Conservation (phyloP, 2,329 filamentous ascomycete genomes). For the Paraphaeosphaeria minitans region DNA sequence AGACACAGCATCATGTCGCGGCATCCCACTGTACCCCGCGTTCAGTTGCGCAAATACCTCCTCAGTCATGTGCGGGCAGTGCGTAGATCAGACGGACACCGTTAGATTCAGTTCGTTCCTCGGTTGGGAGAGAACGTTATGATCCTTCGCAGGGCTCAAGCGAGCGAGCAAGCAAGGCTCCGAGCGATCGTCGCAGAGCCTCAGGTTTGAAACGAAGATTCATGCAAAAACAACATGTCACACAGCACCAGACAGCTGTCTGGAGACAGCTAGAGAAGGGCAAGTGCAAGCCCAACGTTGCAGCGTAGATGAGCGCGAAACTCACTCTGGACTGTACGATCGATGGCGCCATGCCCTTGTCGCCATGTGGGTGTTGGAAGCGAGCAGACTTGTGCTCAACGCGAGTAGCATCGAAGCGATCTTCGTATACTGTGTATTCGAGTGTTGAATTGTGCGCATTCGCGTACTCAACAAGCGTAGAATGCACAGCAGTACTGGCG, state of each 20-base stretch:
- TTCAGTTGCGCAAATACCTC: background rate
- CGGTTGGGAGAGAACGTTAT: background rate
- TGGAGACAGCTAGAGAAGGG: background rate
- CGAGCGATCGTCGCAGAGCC: slow-evolving; percentile 1
- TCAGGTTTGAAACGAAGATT: background rate
- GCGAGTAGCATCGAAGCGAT: background rate
- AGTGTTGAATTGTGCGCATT: background rate
- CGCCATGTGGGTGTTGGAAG: background rate
- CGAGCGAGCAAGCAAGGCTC: background rate
- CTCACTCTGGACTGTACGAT: background rate
- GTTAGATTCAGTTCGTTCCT: background rate
- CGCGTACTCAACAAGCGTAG: slow-evolving; percentile 1
- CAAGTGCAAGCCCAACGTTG: background rate
- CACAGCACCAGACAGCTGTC: background rate
- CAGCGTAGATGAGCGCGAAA: background rate
- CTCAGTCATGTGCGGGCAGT: background rate
- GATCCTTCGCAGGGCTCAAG: background rate
- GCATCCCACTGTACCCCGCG: background rate
- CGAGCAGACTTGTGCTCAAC: background rate
- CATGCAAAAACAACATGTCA: background rate
- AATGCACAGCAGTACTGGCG: background rate
- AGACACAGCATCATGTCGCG: background rate
- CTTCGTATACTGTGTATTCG: background rate
- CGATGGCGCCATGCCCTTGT: background rate
- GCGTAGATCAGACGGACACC: background rate